Conservation (phyloP, 495 filamentous ascomycete species). For the Penicillium coprophilum region DNA sequence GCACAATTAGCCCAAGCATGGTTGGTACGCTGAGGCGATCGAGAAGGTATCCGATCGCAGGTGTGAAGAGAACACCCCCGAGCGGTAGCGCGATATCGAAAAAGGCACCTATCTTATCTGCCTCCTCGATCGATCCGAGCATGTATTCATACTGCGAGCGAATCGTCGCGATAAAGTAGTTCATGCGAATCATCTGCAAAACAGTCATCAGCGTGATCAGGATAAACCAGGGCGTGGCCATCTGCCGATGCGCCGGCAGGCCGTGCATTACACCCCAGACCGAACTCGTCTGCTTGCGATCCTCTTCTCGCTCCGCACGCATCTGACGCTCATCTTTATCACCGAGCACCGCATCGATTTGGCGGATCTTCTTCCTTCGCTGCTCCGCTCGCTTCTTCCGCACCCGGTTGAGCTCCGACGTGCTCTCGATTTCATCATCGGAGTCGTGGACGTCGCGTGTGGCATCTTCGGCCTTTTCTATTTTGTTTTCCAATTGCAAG, state of each 20-base stretch:
- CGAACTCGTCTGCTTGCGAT: constrained; percentile 47
- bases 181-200: constrained; percentile 95
- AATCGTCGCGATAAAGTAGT: constrained; percentile 95
- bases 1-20: constrained; percentile 68
- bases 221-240: constrained; percentile 84
- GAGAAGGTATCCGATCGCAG: constrained; percentile 79
- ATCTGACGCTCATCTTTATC: constrained; percentile 54
- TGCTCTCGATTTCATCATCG: constrained; percentile 51
- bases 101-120: constrained; percentile 73
- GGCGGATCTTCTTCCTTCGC: constrained; percentile 61
- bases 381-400: constrained; percentile 59
- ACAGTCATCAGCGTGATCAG: constrained; percentile 87
- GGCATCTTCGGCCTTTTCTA: constrained; percentile 56
- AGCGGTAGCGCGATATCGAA: constrained; percentile 90
- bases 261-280: constrained; percentile 87
- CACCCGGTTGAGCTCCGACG: constrained; percentile 48
- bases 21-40: constrained; percentile 67
- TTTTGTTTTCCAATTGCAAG: constrained; percentile 57
- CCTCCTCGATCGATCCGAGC: constrained; percentile 56
- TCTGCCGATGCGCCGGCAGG: constrained; percentile 68
- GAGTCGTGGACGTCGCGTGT: constrained; percentile 58
- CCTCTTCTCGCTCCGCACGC: constrained; percentile 51
- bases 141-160: constrained; percentile 79
- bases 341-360: constrained; percentile 67
- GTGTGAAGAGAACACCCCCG: constrained; percentile 78